Conservation (phyloP, 495 filamentous ascomycete genomes). For the Xylaria castorea region DNA sequence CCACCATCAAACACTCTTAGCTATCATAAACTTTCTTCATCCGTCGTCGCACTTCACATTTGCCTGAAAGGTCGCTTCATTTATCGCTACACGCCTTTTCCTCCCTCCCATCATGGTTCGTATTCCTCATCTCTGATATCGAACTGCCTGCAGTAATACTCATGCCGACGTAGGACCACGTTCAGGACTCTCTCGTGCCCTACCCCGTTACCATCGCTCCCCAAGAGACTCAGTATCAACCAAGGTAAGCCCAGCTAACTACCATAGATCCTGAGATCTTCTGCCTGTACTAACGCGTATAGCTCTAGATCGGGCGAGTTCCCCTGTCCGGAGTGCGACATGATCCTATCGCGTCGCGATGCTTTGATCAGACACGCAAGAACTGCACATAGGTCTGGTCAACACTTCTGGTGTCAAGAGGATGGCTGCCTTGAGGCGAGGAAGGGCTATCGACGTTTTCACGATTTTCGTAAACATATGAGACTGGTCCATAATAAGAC, state of each 20-base stretch:
- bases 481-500: not conserved
- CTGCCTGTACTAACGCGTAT: not conserved
- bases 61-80: not conserved
- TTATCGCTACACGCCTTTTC: no score
- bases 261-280: not conserved
- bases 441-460: not conserved
- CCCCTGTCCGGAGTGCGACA: not conserved
- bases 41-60: no score
- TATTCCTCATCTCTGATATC: not conserved
- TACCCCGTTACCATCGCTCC: not conserved
- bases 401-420: not conserved
- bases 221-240: not conserved
- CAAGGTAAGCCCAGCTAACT: not conserved
- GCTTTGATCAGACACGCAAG: not conserved
- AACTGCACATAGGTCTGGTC: not conserved
- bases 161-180: not conserved
- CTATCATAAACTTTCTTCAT: no score
- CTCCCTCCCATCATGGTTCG: not conserved
- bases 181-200: not conserved
- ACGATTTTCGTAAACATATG: conserved; percentile 14
- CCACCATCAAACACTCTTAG: not conserved
- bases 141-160: not conserved
- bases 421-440: not conserved
- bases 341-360: not conserved
- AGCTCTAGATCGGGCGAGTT: not conserved